Percentiles rank a stretch among this genome's conserved stretches.
These are phyloP conservation scores for Brassica incana DNA, from an alignment of 345 rosid species.

Conservation along the genomic window DNA sequence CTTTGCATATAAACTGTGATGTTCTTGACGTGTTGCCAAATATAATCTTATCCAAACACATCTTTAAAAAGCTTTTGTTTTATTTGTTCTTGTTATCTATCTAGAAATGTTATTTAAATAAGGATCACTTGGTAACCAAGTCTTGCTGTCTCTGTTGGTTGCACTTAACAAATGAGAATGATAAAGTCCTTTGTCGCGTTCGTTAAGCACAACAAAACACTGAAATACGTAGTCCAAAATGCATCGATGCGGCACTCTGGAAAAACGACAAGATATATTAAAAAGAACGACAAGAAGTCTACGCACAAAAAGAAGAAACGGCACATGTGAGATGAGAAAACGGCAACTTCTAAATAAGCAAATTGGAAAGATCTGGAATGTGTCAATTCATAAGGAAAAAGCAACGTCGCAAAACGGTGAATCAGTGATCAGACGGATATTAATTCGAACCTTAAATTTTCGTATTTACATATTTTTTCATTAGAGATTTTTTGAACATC, in stretches of 20 bases:
- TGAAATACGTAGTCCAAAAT: not conserved
- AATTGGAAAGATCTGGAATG: not conserved
- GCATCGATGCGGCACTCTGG: not conserved
- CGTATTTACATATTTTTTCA: constrained; percentile 17
- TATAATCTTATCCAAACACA: constrained; percentile 37
- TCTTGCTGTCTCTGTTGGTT: constrained; percentile 28
- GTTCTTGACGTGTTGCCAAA: constrained; percentile 41
- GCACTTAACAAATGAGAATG: constrained; percentile 19
- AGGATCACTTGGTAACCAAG: constrained; percentile 35
- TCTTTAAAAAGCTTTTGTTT: not conserved
- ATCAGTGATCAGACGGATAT: not conserved
- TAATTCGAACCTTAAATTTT: not conserved
- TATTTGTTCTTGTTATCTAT: not conserved
- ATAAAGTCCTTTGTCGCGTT: constrained; percentile 31
- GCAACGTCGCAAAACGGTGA: not conserved
- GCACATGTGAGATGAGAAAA: not conserved
- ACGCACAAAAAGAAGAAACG: constrained; percentile 19
- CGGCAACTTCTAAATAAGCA: not conserved
- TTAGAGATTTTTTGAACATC: not conserved
- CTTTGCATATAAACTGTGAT: constrained; percentile 32
- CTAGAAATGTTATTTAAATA: not conserved
- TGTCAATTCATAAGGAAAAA: not conserved
- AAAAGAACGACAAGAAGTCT: constrained; percentile 28
- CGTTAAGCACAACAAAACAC: constrained; percentile 9
- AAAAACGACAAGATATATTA: not conserved